Percentiles rank a stretch among this genome's conserved stretches.
Conservation (phyloP, 305 asterid species). For the Fraxinus sp. region DNA sequence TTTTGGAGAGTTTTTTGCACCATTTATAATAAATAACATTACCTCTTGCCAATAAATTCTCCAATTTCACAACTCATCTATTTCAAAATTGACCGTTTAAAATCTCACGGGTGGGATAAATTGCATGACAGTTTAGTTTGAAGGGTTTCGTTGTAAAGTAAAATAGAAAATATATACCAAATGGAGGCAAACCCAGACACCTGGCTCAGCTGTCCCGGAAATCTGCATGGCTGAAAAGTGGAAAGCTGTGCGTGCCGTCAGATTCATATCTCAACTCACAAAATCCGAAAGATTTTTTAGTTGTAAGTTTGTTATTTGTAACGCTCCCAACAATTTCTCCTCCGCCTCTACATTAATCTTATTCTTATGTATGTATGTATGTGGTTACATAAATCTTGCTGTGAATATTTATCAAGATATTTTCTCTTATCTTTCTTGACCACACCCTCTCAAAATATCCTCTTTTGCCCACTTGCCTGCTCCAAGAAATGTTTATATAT, state of each 20-base stretch:
- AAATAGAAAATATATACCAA: not conserved
- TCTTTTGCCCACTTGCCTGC: constrained; percentile 21
- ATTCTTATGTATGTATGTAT: not conserved
- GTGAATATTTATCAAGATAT: constrained; percentile 22
- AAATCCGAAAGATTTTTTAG: constrained; percentile 27
- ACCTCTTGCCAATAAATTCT: not conserved
- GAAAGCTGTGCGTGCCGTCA: constrained; percentile 28
- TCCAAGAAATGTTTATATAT: constrained; percentile 16
- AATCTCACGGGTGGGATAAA: not conserved
- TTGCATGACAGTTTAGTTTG: not conserved
- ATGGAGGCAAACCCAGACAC: not conserved
- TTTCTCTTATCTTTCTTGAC: constrained; percentile 23
- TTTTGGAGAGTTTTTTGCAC: no score
- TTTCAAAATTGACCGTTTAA: not conserved
- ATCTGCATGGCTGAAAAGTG: constrained; percentile 47
- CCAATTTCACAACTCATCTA: not conserved
- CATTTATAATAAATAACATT: no score
- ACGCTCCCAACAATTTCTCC: constrained; percentile 21
- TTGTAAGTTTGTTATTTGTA: not conserved
- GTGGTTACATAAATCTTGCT: constrained; percentile 27
- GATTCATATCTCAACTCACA: constrained; percentile 9
- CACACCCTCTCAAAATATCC: constrained; percentile 39
- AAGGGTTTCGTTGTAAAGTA: not conserved
- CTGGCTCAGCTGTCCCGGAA: constrained; percentile 22
- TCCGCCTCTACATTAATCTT: constrained; percentile 1